phyloP scores from a whole-genome alignment of 768 basidiomycete genomes.

The Mycena venus region DNA sequence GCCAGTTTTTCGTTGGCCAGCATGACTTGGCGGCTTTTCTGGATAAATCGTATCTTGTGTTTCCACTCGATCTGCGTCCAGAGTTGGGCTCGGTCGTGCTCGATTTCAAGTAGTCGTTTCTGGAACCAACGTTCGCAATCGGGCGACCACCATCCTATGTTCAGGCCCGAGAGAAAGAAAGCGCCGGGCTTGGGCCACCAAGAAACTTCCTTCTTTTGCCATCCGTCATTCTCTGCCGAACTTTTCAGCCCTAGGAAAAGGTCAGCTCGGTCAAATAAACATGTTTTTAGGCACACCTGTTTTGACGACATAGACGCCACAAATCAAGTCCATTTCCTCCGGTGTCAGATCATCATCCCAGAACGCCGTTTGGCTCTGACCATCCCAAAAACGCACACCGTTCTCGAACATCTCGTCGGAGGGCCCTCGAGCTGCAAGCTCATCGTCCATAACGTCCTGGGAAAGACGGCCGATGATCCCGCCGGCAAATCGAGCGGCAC shows the following conservation, averaged over 20 bases:
- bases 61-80: not conserved
- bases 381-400: slow-evolving; percentile 8
- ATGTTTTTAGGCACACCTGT: not conserved
- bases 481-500: slow-evolving; percentile 1
- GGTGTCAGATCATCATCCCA: slow-evolving; percentile 6
- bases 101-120: not conserved
- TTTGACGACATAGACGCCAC: not conserved
- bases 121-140: slow-evolving; percentile 9
- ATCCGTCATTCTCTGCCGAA: not conserved
- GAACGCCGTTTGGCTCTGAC: not conserved
- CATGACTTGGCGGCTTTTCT: not conserved
- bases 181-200: not conserved
- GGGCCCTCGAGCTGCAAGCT: not conserved
- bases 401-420: not conserved
- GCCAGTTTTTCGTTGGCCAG: not conserved
- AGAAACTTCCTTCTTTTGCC: not conserved
- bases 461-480: slow-evolving; percentile 8
- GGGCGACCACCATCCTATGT: slow-evolving; percentile 5
- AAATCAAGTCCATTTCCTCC: slow-evolving; percentile 11
- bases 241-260: not conserved
- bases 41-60: not conserved
- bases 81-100: not conserved
- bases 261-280: not conserved
- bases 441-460: not conserved
- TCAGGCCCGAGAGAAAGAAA: not conserved